Evolutionary conservation across 2,329 filamentous ascomycete species (phyloP).

Genomic region (Zasmidium citrigriseum): DNA sequence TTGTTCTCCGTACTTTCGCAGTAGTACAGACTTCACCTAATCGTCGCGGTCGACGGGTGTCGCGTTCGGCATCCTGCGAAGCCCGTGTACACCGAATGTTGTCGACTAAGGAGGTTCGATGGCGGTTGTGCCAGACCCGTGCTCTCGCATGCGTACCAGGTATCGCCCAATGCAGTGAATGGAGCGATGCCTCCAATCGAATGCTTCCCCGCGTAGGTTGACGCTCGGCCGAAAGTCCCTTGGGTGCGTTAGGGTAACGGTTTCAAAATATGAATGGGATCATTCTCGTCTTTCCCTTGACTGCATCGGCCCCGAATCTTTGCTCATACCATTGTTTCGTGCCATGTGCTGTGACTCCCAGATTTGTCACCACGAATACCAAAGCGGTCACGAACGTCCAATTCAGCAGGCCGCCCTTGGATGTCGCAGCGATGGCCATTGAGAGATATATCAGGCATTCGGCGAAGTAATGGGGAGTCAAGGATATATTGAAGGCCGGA

Average conservation of each 20-base stretch:
- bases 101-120: too few relatives aligned
- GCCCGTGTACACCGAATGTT: background rate
- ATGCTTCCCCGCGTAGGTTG: background rate
- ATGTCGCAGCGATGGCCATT: conserved; percentile 74
- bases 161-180: background rate
- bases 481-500: conserved; percentile 68
- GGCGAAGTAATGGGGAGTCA: conserved; percentile 90
- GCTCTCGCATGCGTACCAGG: background rate
- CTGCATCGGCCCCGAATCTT: conserved; percentile 69
- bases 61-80: background rate
- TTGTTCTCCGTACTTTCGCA: background rate
- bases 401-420: conserved; percentile 66
- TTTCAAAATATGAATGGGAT: conserved; percentile 61
- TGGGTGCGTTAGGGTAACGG: background rate
- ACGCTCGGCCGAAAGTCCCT: background rate
- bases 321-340: conserved; percentile 77
- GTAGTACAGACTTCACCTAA: background rate
- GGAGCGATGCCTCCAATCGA: background rate
- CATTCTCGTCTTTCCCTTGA: conserved; percentile 71
- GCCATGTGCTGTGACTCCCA: conserved; percentile 76
- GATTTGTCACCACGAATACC: conserved; percentile 74
- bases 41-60: background rate
- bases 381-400: conserved; percentile 70
- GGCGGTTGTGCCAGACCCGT: too few relatives aligned
- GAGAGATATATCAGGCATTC: conserved; percentile 83